phyloP scores from a whole-genome alignment of 106 monocot genomes.

The Dioscorea zingiberensis region DNA sequence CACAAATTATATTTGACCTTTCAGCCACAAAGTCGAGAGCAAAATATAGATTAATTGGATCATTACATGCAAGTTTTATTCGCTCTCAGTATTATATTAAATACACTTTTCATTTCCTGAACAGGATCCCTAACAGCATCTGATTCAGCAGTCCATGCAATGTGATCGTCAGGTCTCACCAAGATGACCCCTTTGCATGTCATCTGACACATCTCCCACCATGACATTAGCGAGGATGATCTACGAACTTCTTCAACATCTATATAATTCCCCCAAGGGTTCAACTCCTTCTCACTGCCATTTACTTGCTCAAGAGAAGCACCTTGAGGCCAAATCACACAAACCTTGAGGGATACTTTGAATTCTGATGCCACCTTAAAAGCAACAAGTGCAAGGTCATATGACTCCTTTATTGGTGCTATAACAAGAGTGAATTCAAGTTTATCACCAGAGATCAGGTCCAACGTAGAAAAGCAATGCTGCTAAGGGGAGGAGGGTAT shows the following conservation, averaged over 20 bases:
- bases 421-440: constrained; percentile 83
- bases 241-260: constrained; percentile 62
- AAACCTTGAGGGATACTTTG: constrained; percentile 47
- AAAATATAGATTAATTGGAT: no score
- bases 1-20: no score
- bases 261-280: constrained; percentile 50
- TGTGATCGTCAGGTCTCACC: constrained; percentile 95
- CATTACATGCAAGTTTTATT: neutral
- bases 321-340: constrained; percentile 75
- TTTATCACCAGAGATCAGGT: constrained; percentile 70
- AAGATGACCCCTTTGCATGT: constrained; percentile 53
- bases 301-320: constrained; percentile 18
- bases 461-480: constrained; percentile 74
- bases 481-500: constrained; percentile 16
- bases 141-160: constrained; percentile 68
- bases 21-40: no score
- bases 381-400: constrained; percentile 51
- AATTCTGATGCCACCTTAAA: constrained; percentile 39
- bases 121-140: constrained; percentile 16
- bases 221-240: constrained; percentile 27
- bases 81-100: constrained; percentile 30
- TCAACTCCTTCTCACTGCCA: constrained; percentile 20
- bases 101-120: constrained; percentile 43
- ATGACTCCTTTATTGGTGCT: constrained; percentile 71
- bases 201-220: constrained; percentile 83